These are phyloP conservation scores for Geotrichum bryndzae DNA, from an alignment of 1,139 yeast genomes.

Conservation along the genomic window DNA sequence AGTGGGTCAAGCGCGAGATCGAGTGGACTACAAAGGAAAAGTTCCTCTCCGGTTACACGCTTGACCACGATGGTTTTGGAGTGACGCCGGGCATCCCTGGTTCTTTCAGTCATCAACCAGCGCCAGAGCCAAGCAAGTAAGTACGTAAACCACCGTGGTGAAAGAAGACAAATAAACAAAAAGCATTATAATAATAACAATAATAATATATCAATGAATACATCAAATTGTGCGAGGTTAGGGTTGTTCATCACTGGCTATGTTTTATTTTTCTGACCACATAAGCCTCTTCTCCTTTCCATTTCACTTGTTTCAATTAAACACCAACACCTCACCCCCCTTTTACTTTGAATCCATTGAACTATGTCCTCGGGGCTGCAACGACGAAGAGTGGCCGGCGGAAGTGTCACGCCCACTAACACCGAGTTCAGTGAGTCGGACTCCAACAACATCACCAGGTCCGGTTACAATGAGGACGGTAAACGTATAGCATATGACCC, in stretches of 20 bases:
- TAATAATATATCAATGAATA: not conserved
- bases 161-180: not conserved
- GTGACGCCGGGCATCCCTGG: conserved; percentile 12
- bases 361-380: conserved; percentile 39
- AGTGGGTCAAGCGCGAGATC: conserved; percentile 29
- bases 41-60: conserved; percentile 10
- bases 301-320: not conserved
- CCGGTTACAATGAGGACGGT: conserved; percentile 28
- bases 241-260: not conserved
- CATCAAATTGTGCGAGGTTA: not conserved
- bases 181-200: not conserved
- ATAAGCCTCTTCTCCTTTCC: not conserved
- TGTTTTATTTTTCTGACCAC: not conserved
- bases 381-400: conserved; percentile 42
- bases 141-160: not conserved
- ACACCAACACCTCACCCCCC: not conserved
- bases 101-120: not conserved
- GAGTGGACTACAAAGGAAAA: conserved; percentile 26
- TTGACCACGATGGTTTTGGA: conserved; percentile 17
- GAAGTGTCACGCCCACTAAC: not conserved
- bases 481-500: conserved; percentile 84
- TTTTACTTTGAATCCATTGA: not conserved
- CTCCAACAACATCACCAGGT: conserved; percentile 8
- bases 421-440: not conserved
- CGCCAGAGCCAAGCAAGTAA: not conserved